Evolutionary conservation across 1,284 basidiomycete species (phyloP).

Genomic region (Cryptococcus floricola): DNA sequence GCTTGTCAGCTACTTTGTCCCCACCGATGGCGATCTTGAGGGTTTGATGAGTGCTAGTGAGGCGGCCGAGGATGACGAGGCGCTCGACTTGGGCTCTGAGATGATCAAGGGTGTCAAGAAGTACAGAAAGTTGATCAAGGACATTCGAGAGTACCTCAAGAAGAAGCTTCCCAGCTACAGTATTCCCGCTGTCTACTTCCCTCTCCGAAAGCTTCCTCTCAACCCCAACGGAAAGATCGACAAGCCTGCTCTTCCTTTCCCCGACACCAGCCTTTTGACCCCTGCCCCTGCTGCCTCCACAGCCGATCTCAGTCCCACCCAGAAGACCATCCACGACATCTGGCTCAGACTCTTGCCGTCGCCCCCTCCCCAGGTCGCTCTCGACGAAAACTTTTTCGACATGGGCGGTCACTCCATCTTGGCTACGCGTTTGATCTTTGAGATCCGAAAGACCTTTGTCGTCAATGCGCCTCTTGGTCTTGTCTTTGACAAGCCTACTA

Average conservation of each 20-base stretch:
- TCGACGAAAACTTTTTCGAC: slow-evolving; percentile 97
- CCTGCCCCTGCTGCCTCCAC: slow-evolving; percentile 43
- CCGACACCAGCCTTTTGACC: slow-evolving; percentile 81
- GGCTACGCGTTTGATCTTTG: slow-evolving; percentile 94
- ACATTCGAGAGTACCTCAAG: slow-evolving; percentile 92
- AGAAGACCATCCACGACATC: slow-evolving; percentile 72
- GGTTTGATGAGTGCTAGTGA: slow-evolving; percentile 67
- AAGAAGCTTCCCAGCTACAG: slow-evolving; percentile 94
- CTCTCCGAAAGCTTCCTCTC: slow-evolving; percentile 89
- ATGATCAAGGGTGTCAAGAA: slow-evolving; percentile 69
- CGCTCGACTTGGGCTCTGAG: slow-evolving; percentile 50
- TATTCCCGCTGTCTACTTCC: slow-evolving; percentile 90
- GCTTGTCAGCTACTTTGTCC: slow-evolving; percentile 97
- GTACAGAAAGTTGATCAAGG: slow-evolving; percentile 84
- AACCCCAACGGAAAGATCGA: slow-evolving; percentile 99
- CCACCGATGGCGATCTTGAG: slow-evolving; percentile 66
- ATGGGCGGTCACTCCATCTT: slow-evolving; percentile 98
- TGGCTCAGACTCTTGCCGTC: slow-evolving; percentile 83
- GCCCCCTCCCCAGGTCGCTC: slow-evolving; percentile 69
- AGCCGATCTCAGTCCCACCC: slow-evolving; percentile 60
- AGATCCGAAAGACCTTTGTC: slow-evolving; percentile 89
- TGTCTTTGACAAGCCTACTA: slow-evolving; percentile 88
- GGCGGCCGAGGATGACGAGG: slow-evolving; percentile 57
- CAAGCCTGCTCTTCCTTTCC: slow-evolving; percentile 97
- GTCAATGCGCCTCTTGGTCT: slow-evolving; percentile 88